Base-by-base conservation (phyloP, 768 basidiomycete species). In the Tricholoma saponaceum region DNA sequence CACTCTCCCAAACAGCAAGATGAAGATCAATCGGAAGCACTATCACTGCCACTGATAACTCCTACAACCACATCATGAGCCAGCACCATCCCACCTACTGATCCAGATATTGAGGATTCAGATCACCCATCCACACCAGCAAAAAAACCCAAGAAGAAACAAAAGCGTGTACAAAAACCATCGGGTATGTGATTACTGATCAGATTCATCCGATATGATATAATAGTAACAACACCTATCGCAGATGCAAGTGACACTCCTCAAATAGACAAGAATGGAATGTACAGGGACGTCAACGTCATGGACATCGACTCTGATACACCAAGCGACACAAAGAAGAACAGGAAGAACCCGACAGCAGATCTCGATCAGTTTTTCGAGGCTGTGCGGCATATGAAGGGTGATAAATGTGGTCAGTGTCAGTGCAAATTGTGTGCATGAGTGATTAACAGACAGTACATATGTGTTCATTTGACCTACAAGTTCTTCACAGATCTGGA, bases 211-310 rank as follows among this genome's bases (percentile, higher is more conserved):
- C 2, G 39, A 41, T 44, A 44, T 22, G 43, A 20, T 44, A 44
- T 44, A 23, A 22, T 44, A 44, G 43, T 44, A 44, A 44, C 22
- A 23, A 44, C 23, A 44, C 43, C 9, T 1, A 52, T 14, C 43
- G 18, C 43, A 44, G 43, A 44, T 44, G 22, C 43, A 44, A 44
- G 22, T 44, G 43, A 44, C 9, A 5, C 20, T 8, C 43, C 43
- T 44, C 43, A 44, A 44, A 44, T 6, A 10, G 43, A 44, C 10
- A 20, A 23, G 18, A 44, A 44, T 44, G 43, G 43, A 44, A 44
- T 56, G 46, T 56, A 56, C 28, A 47, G 51, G 10, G 46, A 56
- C 51, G 47, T 56, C 55, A 56, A 56, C 20, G 23, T 56, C 46
- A 56, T 56, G 26, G 33, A 49, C 16, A 56, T 56, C 20, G n/a